phyloP scores from a whole-genome alignment of 1,284 basidiomycete genomes.

The Trametes hirsuta region DNA sequence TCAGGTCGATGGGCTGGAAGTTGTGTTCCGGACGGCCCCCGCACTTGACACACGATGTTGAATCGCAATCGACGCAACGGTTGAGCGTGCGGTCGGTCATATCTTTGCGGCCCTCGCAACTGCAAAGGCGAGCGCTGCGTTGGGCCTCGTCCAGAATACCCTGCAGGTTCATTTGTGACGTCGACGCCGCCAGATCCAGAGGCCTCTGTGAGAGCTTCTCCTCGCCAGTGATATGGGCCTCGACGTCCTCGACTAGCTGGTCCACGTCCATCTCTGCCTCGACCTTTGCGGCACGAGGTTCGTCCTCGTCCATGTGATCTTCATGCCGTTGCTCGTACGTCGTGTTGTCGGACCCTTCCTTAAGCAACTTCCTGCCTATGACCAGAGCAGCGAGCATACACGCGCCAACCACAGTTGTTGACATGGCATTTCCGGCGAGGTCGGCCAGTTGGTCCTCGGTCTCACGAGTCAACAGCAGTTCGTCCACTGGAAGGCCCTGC shows the following conservation, averaged over 20 bases:
- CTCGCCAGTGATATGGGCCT: constrained; percentile 69
- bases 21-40: constrained; percentile 91
- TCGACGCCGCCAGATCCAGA: constrained; percentile 69
- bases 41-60: constrained; percentile 84
- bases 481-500: constrained; percentile 92
- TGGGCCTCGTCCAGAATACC: constrained; percentile 69
- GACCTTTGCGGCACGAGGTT: constrained; percentile 29
- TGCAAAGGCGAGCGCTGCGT: constrained; percentile 79
- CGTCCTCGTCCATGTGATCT: constrained; percentile 41
- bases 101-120: constrained; percentile 86
- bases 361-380: constrained; percentile 65
- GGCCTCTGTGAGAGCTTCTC: constrained; percentile 63
- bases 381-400: constrained; percentile 86
- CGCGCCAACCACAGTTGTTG: constrained; percentile 92
- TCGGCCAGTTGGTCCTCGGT: constrained; percentile 94
- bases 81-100: constrained; percentile 74
- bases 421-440: constrained; percentile 96
- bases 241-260: constrained; percentile 46
- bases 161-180: constrained; percentile 47
- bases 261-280: constrained; percentile 30
- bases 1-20: constrained; percentile 57
- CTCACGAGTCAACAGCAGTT: constrained; percentile 90
- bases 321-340: constrained; percentile 64
- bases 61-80: constrained; percentile 77
- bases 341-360: constrained; percentile 60